A percentile compares a stretch with the other conserved stretches of the same genome.
Evolutionary conservation across 805 yeast genomes (phyloP).

Genomic region (Kodamaea laetipori): DNA sequence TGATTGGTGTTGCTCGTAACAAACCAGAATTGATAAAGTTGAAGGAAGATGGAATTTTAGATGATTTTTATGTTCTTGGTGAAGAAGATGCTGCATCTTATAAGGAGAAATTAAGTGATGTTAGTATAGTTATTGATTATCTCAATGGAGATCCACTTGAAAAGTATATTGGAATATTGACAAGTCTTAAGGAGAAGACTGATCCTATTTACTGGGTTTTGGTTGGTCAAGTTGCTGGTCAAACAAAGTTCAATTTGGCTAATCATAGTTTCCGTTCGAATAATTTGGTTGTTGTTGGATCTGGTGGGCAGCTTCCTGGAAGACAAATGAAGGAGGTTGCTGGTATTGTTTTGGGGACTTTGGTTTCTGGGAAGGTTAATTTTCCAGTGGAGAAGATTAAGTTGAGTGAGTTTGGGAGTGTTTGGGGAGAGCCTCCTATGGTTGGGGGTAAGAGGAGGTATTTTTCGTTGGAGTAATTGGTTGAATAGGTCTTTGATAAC

Average conservation of each 20-base stretch:
- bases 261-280: slow-evolving; percentile 12
- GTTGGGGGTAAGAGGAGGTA: slow-evolving; percentile 13
- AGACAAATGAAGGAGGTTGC: background rate
- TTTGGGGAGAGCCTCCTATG: slow-evolving; percentile 12
- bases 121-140: slow-evolving; percentile 16
- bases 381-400: background rate
- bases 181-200: slow-evolving; percentile 3
- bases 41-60: slow-evolving; percentile 8
- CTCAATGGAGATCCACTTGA: slow-evolving; percentile 14
- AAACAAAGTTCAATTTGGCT: slow-evolving; percentile 9
- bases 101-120: slow-evolving; percentile 9
- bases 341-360: slow-evolving; percentile 2
- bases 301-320: slow-evolving; percentile 13
- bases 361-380: slow-evolving; percentile 9
- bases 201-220: slow-evolving; percentile 14
- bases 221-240: slow-evolving; percentile 15
- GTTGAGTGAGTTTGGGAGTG: slow-evolving; percentile 10
- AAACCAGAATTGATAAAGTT: slow-evolving; percentile 5
- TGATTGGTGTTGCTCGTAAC: slow-evolving; percentile 14
- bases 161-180: background rate
- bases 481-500: no score
- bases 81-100: slow-evolving; percentile 2
- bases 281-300: slow-evolving; percentile 15
- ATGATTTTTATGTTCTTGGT: slow-evolving; percentile 7
- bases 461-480: slow-evolving; percentile 9